Evolutionary conservation across 345 rosid genomes (phyloP), one percentile per base, ranked within the genome.

Genomic region (Microthlaspi erraticum): DNA sequence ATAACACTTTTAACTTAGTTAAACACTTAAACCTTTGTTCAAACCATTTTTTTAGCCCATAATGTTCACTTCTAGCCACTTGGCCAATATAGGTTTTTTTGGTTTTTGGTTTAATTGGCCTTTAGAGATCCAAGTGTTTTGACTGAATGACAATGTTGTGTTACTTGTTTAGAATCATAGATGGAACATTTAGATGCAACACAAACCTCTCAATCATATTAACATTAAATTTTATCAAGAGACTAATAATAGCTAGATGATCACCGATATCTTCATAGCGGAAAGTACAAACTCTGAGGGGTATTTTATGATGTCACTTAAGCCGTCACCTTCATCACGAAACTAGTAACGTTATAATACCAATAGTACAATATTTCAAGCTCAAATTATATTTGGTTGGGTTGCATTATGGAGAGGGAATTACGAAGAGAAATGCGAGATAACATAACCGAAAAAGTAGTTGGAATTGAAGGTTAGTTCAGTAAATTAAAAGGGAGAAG

Each of bases 381-480:
- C 50, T 64, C 42, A 4, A 72, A 36, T 53, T 23, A 4, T 33
- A 63, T 55, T 62, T 26, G 23, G 23, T 20, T 20, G 23, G 2
- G 54, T 53, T 54, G 55, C 55, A 42, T 23, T 20, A 10, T 37
- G 57, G 36, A 17, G 46, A 64, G 38, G 36, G 46, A 58, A 1
- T 13, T 19, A 1, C 38, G 63, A 38, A 61, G 52, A 50, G 66
- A 70, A 56, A 5, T 7, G 43, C 3, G 43, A 71, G 46, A 33
- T 41, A 66, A 50, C 72, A 36, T 51, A 73, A 58, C 77, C 60
- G 72, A 19, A 73, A 73, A 66, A 66, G 66, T 73, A 20, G 77
- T 58, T 73, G 77, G 61, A 59, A 55, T 73, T 72, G 61, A 59
- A 55, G 77, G 72, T 73, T 73, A 60, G 66, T 50, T 74, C 60